phyloP scores from a whole-genome alignment of 805 yeast genomes.

The Gaillardinia entomophila region DNA sequence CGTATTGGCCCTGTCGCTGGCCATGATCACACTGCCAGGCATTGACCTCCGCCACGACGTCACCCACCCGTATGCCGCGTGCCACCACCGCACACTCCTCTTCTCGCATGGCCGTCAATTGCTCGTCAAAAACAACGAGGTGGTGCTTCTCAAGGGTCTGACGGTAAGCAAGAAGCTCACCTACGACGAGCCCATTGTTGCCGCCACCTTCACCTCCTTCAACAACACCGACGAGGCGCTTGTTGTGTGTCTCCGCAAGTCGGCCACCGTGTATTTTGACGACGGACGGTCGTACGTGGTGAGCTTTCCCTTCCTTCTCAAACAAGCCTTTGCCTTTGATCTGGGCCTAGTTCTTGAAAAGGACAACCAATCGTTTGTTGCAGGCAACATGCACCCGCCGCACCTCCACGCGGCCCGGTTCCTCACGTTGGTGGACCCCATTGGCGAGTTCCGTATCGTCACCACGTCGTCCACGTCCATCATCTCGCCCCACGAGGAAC shows the following conservation, averaged over 20 bases:
- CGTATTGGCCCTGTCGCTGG: too few species aligned
- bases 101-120: slow-evolving; percentile 28
- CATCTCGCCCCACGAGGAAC: slow-evolving; percentile 51
- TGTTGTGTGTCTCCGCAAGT: slow-evolving; percentile 55
- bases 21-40: slow-evolving; percentile 21
- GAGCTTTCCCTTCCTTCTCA: slow-evolving; percentile 65
- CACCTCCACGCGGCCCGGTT: slow-evolving; percentile 35
- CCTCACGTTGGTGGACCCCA: slow-evolving; percentile 68
- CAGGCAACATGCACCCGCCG: slow-evolving; percentile 7
- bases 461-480: slow-evolving; percentile 66
- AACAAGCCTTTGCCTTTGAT: slow-evolving; percentile 56
- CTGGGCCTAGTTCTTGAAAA: slow-evolving; percentile 65
- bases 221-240: slow-evolving; percentile 32
- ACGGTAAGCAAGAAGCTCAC: slow-evolving; percentile 42
- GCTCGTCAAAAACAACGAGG: slow-evolving; percentile 31
- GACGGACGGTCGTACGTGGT: slow-evolving; percentile 56
- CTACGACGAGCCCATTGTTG: slow-evolving; percentile 46
- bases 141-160: slow-evolving; percentile 41
- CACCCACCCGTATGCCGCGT: slow-evolving; percentile 14
- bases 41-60: slow-evolving; percentile 23
- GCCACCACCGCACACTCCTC: slow-evolving; percentile 12
- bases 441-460: slow-evolving; percentile 66
- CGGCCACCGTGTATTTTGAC: slow-evolving; percentile 56
- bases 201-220: slow-evolving; percentile 60
- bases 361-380: slow-evolving; percentile 16